Conservation (phyloP, 805 yeast genomes). For the Huiozyma sinensis region DNA sequence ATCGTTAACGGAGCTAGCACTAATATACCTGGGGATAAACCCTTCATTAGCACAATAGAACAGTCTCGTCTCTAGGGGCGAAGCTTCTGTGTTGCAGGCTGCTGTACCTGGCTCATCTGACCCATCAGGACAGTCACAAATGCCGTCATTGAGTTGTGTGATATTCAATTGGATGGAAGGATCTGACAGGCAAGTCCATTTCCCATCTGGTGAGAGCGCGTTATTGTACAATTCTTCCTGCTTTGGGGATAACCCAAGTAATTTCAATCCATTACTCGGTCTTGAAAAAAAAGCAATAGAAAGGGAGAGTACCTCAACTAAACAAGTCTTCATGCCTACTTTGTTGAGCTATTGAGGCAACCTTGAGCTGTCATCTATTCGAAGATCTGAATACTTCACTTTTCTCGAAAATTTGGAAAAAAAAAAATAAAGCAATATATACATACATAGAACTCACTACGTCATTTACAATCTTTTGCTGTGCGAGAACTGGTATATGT, state of each 20-base stretch:
- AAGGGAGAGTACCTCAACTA: neutral
- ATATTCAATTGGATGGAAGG: conserved; percentile 53
- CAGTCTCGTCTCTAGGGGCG: conserved; percentile 10
- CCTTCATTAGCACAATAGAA: conserved; percentile 79
- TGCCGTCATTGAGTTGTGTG: conserved; percentile 71
- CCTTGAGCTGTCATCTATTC: too few relatives aligned
- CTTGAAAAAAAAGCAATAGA: neutral
- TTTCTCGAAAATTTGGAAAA: too few relatives aligned
- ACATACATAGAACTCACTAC: too few relatives aligned
- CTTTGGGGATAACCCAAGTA: conserved; percentile 1
- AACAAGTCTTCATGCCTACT: neutral
- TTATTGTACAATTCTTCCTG: conserved; percentile 13
- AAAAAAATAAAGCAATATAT: too few relatives aligned
- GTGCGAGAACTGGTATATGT: too few relatives aligned
- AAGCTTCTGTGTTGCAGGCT: conserved; percentile 44
- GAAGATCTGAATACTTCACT: too few relatives aligned
- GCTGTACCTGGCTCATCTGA: conserved; percentile 94
- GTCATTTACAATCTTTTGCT: too few relatives aligned
- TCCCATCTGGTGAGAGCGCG: conserved; percentile 36
- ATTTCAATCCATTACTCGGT: neutral
- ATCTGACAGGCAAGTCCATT: conserved; percentile 62
- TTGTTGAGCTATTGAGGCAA: too few relatives aligned
- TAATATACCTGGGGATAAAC: conserved; percentile 48
- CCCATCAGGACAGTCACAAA: conserved; percentile 96
- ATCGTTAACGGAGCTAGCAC: conserved; percentile 65